phyloP scores from a whole-genome alignment of 169 alveolate genomes.

The Eimeria zaria region DNA sequence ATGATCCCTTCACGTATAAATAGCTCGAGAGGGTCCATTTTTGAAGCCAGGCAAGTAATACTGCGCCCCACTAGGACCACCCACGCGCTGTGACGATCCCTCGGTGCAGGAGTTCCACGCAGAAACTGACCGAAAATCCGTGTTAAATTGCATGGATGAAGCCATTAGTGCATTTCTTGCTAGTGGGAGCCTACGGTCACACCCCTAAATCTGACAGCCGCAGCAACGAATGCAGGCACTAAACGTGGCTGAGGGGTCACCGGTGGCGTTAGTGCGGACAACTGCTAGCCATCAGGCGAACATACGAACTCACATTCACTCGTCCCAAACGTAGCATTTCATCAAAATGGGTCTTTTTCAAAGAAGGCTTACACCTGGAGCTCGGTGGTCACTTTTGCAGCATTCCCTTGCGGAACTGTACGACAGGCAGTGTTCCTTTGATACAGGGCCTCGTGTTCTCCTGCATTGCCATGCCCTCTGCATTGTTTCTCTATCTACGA shows the following conservation, averaged over 20 bases:
- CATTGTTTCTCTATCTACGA: background rate
- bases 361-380: too few relatives aligned
- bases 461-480: background rate
- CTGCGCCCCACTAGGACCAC: background rate
- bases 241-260: background rate
- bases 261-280: background rate
- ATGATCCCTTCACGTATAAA: background rate
- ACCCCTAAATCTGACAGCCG: background rate
- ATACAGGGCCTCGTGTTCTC: background rate
- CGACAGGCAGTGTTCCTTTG: background rate
- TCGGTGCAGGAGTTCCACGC: background rate
- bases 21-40: background rate
- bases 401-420: background rate
- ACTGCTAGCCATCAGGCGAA: background rate
- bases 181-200: background rate
- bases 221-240: background rate
- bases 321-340: background rate
- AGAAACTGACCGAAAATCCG: background rate
- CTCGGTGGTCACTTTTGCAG: background rate
- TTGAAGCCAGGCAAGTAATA: conserved; percentile 9
- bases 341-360: background rate
- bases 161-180: background rate
- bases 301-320: background rate
- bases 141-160: background rate
- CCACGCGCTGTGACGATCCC: background rate